Conservation (phyloP, 1,284 basidiomycete genomes). For the Papiliotrema nemorosa region DNA sequence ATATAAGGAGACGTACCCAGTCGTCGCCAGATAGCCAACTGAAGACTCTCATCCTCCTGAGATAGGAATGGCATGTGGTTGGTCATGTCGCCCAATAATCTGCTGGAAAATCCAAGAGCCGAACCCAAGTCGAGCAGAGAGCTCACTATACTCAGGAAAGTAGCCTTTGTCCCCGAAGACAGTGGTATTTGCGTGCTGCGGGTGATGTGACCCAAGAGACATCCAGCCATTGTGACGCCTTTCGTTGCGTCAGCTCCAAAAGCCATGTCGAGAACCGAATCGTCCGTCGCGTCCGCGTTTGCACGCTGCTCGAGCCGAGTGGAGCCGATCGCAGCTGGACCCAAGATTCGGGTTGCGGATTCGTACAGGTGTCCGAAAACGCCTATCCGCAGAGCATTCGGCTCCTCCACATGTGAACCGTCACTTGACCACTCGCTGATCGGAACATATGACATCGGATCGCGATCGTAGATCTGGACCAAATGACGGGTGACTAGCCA, state of each 20-base stretch:
- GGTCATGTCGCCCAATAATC: constrained; percentile 39
- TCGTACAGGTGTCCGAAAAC: constrained; percentile 15
- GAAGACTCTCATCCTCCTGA: constrained; percentile 26
- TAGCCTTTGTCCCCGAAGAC: constrained; percentile 8
- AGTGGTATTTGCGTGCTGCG: no score
- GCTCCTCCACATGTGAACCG: constrained; percentile 4
- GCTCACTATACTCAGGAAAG: constrained; percentile 17
- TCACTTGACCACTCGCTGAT: no score
- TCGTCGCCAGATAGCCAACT: constrained; percentile 39
- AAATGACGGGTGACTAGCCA: constrained; percentile 21
- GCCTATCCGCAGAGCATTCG: constrained; percentile 9
- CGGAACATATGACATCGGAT: constrained; percentile 34
- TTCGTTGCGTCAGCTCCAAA: constrained; percentile 21
- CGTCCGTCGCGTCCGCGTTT: constrained; percentile 6
- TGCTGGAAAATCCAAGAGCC: constrained; percentile 17
- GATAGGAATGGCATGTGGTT: constrained; percentile 39
- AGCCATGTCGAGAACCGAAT: constrained; percentile 6
- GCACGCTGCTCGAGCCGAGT: constrained; percentile 1
- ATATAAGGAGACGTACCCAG: no score
- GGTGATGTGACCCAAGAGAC: constrained; percentile 30
- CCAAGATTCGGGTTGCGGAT: constrained; percentile 11
- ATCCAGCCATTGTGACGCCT: constrained; percentile 18
- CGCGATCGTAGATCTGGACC: constrained; percentile 25
- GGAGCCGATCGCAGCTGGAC: constrained; percentile 12
- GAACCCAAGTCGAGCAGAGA: constrained; percentile 22